Percentiles rank a stretch among this genome's conserved stretches.
phyloP scores from a whole-genome alignment of 352 stramenopile genomes.

The Ophiocytium majus region DNA sequence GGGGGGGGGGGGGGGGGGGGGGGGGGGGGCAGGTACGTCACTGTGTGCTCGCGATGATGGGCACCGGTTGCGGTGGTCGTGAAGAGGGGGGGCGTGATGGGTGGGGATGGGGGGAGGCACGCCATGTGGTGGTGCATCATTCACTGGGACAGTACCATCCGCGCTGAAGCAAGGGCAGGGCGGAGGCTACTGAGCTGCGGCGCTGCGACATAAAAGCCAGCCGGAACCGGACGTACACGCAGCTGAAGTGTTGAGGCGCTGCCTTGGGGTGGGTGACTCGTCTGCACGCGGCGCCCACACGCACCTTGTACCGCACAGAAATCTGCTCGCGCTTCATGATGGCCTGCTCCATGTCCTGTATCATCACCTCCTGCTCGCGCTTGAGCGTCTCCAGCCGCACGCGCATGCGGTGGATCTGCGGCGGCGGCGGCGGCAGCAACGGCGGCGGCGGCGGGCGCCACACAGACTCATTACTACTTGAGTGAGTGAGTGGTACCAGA shows the following conservation, averaged over 20 bases:
- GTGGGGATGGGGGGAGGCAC: background rate
- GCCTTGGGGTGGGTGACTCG: no score
- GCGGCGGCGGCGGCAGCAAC: no score
- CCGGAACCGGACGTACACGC: no score
- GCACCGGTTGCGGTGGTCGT: no score
- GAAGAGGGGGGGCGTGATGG: background rate
- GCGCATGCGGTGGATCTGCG: conserved; percentile 85
- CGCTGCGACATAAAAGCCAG: no score
- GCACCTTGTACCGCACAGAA: conserved; percentile 73
- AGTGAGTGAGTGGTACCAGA: no score
- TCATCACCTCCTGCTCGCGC: conserved; percentile 77
- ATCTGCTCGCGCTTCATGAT: conserved; percentile 89
- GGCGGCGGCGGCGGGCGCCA: no score
- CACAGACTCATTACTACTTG: no score
- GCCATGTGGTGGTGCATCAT: background rate
- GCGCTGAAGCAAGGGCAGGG: background rate
- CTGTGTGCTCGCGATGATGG: no score
- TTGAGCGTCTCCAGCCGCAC: conserved; percentile 81
- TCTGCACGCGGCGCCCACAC: conserved; percentile 25
- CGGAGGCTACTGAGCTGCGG: no score
- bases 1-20: background rate
- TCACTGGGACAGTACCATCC: background rate
- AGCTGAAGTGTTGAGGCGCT: no score
- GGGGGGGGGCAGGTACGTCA: background rate
- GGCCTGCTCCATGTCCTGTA: conserved; percentile 87